Base-by-base conservation (phyloP, 805 yeast species). In the Nakazawaea siamensis region DNA sequence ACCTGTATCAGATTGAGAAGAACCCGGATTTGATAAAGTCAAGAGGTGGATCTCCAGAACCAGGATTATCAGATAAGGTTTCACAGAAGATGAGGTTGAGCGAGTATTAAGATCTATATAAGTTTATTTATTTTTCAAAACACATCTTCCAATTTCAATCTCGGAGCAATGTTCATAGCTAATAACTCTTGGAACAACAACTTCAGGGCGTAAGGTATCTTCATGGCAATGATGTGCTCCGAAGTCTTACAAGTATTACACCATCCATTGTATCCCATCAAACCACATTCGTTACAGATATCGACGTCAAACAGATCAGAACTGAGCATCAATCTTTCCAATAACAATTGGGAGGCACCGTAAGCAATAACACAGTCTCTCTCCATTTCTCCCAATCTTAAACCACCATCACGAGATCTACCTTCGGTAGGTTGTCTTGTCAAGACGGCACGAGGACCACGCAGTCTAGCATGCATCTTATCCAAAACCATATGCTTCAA, bases 361-460 rank as follows among this genome's bases (percentile, higher is more conserved):
- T 92, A 92, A 1, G 98, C 98, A 62, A 92, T 94, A 45, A 92
- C 95, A 80, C 98, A 92, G 67, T 92, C 98, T 62, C 98, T 82
- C 60, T 92, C 98, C 98, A 92, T 92, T 65, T 92, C 98, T 51
- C 98, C 98, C 58, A 92, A 72, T 68, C 98, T 80, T 56, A 92
- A 72, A 55, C 98, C 98, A 74, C 98, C 98, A 60, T 92, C 98
- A 60, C 98, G 76, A 2, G 97, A 86, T 60, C 98, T 76, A 71
- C 98, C 98, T 60, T 92, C 98, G 0, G 97, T 90, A 13, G 97
- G 98, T 62, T 92, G 98, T 60, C 98, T 78, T 8, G 98, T 92
- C 40, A 92, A 68, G 10, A 92, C 97, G 1, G 98, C 98, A 49
- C 97, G 76, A 38, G 98, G 98, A 34, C 98, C 98, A 57, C 98